phyloP scores from a whole-genome alignment of 1,284 basidiomycete species.

The Rhodotorula sp. region DNA sequence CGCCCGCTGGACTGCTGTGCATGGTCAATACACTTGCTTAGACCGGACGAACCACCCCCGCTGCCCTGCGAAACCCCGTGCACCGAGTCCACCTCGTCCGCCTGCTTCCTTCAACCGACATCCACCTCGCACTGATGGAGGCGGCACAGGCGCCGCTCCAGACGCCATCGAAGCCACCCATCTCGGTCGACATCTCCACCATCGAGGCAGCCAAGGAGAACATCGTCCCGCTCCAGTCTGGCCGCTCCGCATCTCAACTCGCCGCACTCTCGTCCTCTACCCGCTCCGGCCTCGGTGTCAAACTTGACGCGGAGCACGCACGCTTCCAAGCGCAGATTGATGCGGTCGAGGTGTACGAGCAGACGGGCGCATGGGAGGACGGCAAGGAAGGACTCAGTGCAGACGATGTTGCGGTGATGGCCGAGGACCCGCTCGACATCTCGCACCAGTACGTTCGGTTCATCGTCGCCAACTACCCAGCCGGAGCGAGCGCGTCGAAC shows the following conservation, averaged over 20 bases:
- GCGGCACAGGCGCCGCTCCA: background rate
- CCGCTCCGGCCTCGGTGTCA: conserved; percentile 49
- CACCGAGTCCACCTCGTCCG: too few species aligned
- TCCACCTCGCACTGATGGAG: background rate
- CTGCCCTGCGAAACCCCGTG: too few species aligned
- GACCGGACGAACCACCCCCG: too few species aligned
- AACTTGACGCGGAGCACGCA: conserved; percentile 51
- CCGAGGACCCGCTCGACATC: conserved; percentile 53
- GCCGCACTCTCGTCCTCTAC: conserved; percentile 52
- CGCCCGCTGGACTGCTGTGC: too few species aligned
- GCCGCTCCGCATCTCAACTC: conserved; percentile 58
- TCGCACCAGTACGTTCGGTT: conserved; percentile 47
- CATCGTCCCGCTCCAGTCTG: conserved; percentile 57
- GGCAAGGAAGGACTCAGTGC: conserved; percentile 59
- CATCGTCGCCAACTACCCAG: conserved; percentile 39
- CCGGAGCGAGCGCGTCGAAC: conserved; percentile 59
- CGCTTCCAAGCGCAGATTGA: conserved; percentile 49
- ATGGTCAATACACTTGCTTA: too few species aligned
- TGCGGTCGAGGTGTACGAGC: conserved; percentile 47
- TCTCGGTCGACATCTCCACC: conserved; percentile 41
- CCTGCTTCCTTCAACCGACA: background rate
- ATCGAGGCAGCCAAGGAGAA: conserved; percentile 62
- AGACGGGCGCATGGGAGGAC: conserved; percentile 41
- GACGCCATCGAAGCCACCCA: background rate
- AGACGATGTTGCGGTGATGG: conserved; percentile 42